Evolutionary conservation across 352 stramenopile genomes (phyloP).

Genomic region (Aphanomyces astaci): DNA sequence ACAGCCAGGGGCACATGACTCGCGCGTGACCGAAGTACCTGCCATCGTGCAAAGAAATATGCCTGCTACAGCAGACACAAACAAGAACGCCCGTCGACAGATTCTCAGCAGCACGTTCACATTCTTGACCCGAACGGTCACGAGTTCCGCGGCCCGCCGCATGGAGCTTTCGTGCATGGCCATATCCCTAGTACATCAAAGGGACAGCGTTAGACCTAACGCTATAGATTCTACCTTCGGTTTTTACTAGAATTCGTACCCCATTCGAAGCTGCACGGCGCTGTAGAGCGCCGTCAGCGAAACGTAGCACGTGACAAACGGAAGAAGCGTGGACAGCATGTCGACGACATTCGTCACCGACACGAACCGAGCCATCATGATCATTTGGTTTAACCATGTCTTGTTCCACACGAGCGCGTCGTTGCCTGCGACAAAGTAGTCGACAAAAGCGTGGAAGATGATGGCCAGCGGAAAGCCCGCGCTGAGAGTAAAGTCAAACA

Average conservation of each 20-base stretch:
- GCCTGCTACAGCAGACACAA: background rate
- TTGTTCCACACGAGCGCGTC: background rate
- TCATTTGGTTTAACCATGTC: conserved; percentile 16
- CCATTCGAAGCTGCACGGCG: background rate
- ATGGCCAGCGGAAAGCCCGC: background rate
- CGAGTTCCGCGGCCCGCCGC: no score
- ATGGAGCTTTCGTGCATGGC: no score
- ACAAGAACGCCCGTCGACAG: background rate
- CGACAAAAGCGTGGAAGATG: background rate
- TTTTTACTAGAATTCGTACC: no score
- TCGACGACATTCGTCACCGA: background rate
- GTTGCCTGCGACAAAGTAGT: conserved; percentile 3
- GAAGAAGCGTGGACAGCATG: background rate
- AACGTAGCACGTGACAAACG: conserved; percentile 5
- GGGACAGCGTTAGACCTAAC: no score
- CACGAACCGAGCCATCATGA: conserved; percentile 11
- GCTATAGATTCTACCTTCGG: no score
- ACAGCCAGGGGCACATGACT: background rate
- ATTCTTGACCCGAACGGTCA: no score
- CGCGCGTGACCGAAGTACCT: background rate
- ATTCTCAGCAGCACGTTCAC: no score
- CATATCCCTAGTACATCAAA: no score
- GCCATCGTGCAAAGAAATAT: background rate
- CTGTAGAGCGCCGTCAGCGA: background rate
- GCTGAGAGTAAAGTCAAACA: conserved; percentile 5